These are phyloP conservation scores for Prunus campanulata DNA, from an alignment of 306 rosid genomes.

Conservation along the genomic window DNA sequence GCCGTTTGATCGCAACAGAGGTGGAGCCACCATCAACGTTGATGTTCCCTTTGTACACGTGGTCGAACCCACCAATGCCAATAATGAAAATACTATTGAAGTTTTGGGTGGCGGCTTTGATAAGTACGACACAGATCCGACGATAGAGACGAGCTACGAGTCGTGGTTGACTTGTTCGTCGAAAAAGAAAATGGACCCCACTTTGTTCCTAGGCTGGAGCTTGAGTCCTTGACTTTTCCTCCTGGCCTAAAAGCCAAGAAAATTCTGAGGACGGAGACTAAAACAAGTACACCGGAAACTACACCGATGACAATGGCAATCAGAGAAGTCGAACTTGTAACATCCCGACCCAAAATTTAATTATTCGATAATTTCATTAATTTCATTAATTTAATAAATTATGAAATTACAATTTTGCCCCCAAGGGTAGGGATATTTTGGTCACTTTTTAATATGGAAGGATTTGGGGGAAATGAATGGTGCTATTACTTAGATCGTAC, in stretches of 20 bases:
- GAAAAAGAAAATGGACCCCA: not conserved
- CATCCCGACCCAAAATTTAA: too few species aligned
- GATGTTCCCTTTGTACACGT: slow-evolving; percentile 31
- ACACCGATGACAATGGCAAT: slow-evolving; percentile 12
- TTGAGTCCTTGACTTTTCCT: not conserved
- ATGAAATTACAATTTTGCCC: too few species aligned
- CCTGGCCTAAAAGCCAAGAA: not conserved
- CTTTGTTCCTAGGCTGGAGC: not conserved
- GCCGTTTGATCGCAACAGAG: slow-evolving; percentile 30
- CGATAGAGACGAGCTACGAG: not conserved
- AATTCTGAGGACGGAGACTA: not conserved
- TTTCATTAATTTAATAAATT: too few species aligned
- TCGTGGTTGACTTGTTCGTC: slow-evolving; percentile 5
- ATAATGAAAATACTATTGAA: slow-evolving; percentile 21
- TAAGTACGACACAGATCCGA: not conserved
- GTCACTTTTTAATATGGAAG: too few species aligned
- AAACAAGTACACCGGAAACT: not conserved
- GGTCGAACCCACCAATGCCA: slow-evolving; percentile 41
- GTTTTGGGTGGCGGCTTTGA: slow-evolving; percentile 33
- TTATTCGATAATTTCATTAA: too few species aligned
- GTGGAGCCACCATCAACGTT: slow-evolving; percentile 7
- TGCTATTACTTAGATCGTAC: too few species aligned
- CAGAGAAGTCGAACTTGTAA: not conserved
- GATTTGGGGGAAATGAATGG: too few species aligned
- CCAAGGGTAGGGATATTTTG: too few species aligned